These are phyloP conservation scores for Hevea brasiliensis DNA, from an alignment of 345 rosid species.

Conservation along the genomic window DNA sequence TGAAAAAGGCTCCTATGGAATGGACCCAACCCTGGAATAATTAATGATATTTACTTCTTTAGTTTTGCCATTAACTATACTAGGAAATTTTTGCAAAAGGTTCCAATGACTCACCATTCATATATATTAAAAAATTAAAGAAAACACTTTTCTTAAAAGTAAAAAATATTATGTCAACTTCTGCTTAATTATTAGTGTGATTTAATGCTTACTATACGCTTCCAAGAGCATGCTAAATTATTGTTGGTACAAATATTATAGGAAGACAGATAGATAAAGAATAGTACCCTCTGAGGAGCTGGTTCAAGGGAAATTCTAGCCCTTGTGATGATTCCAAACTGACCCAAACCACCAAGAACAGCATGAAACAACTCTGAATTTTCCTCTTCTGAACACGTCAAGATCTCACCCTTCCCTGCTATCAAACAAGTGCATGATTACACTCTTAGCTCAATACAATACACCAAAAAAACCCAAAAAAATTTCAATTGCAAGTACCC, in stretches of 20 bases:
- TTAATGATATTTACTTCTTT: constrained; percentile 13
- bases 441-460: too few relatives aligned
- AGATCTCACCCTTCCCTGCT: constrained; percentile 77
- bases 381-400: constrained; percentile 68
- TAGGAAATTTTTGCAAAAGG: constrained; percentile 23
- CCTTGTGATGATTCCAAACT: constrained; percentile 94
- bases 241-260: too few relatives aligned
- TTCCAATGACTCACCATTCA: constrained; percentile 5
- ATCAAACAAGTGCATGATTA: not conserved
- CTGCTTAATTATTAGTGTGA: too few relatives aligned
- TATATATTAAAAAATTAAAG: too few relatives aligned
- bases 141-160: too few relatives aligned
- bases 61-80: constrained; percentile 31
- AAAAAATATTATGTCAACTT: too few relatives aligned
- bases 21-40: constrained; percentile 41
- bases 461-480: too few relatives aligned
- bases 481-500: too few relatives aligned
- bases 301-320: constrained; percentile 90
- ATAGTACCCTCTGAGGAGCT: constrained; percentile 77
- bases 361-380: constrained; percentile 77
- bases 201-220: too few relatives aligned
- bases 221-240: too few relatives aligned
- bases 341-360: constrained; percentile 95
- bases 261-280: not conserved
- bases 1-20: constrained; percentile 22